phyloP scores from a whole-genome alignment of 78 protist species.

The Tieghemostelium lacteum region DNA sequence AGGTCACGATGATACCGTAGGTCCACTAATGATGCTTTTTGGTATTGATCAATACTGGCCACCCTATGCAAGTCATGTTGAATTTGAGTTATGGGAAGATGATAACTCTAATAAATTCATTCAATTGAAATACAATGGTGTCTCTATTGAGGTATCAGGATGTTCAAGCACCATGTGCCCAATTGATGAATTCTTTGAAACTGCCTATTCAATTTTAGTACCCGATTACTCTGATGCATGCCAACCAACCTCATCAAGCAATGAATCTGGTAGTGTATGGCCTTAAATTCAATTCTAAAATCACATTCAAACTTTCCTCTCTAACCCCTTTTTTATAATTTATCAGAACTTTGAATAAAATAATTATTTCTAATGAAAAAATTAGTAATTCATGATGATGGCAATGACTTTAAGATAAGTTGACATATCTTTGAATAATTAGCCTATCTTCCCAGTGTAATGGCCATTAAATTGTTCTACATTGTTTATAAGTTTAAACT shows the following conservation, averaged over 20 bases:
- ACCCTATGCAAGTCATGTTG: constrained; percentile 65
- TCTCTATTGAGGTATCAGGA: background rate
- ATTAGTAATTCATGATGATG: too few relatives aligned
- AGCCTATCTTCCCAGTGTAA: too few relatives aligned
- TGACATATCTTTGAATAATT: too few relatives aligned
- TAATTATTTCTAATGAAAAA: too few relatives aligned
- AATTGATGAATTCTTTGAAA: constrained; percentile 29
- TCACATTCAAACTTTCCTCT: too few relatives aligned
- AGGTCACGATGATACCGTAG: constrained; percentile 69
- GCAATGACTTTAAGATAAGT: too few relatives aligned
- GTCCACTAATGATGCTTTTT: constrained; percentile 59
- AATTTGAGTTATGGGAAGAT: constrained; percentile 67
- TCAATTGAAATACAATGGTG: constrained; percentile 75
- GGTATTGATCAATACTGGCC: constrained; percentile 61
- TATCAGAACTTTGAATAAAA: too few relatives aligned
- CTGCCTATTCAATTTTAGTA: constrained; percentile 4
- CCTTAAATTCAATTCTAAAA: too few relatives aligned
- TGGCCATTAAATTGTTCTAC: too few relatives aligned
- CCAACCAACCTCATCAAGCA: background rate
- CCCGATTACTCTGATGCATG: constrained; percentile 45
- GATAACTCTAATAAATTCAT: constrained; percentile 9
- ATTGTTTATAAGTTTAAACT: too few relatives aligned
- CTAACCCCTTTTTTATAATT: too few relatives aligned
- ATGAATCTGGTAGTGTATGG: too few relatives aligned
- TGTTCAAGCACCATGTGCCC: constrained; percentile 55